Evolutionary conservation across 305 asterid species (phyloP).

Genomic region (Fraxinus platypoda): DNA sequence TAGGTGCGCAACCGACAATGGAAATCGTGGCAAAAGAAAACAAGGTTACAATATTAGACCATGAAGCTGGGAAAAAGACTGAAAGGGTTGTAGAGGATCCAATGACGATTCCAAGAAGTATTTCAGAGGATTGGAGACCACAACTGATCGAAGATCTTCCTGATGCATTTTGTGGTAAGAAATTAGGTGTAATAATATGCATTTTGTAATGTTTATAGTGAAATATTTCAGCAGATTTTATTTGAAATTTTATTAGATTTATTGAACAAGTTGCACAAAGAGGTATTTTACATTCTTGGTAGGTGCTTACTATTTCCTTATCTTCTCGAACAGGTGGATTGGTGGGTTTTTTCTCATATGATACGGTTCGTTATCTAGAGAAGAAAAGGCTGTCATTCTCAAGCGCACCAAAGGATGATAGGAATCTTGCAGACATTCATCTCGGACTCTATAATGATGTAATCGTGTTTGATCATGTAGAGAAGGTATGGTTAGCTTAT

Average conservation of each 20-base stretch:
- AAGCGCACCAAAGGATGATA: conserved; percentile 74
- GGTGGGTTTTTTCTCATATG: conserved; percentile 94
- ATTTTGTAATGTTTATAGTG: background rate
- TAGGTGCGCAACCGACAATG: conserved; percentile 76
- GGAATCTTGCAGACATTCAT: conserved; percentile 78
- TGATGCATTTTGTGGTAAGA: conserved; percentile 74
- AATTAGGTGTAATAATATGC: background rate
- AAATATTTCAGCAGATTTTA: background rate
- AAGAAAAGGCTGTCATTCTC: conserved; percentile 67
- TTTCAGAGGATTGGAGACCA: conserved; percentile 73
- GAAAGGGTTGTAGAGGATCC: conserved; percentile 68
- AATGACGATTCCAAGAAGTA: conserved; percentile 55
- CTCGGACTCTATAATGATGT: conserved; percentile 86
- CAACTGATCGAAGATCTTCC: conserved; percentile 64
- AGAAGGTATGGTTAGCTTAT: conserved; percentile 51
- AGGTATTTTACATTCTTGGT: background rate
- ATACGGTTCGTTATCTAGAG: conserved; percentile 75
- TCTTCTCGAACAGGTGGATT: conserved; percentile 71
- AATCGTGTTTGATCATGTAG: conserved; percentile 82
- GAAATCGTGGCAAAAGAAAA: conserved; percentile 77
- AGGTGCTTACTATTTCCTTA: background rate
- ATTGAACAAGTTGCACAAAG: background rate
- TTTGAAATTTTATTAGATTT: background rate
- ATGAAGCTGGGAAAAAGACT: conserved; percentile 38
- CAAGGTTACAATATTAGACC: conserved; percentile 65